Evolutionary conservation across 2,329 filamentous ascomycete species (phyloP).

Genomic region (Cladosporium sp.): DNA sequence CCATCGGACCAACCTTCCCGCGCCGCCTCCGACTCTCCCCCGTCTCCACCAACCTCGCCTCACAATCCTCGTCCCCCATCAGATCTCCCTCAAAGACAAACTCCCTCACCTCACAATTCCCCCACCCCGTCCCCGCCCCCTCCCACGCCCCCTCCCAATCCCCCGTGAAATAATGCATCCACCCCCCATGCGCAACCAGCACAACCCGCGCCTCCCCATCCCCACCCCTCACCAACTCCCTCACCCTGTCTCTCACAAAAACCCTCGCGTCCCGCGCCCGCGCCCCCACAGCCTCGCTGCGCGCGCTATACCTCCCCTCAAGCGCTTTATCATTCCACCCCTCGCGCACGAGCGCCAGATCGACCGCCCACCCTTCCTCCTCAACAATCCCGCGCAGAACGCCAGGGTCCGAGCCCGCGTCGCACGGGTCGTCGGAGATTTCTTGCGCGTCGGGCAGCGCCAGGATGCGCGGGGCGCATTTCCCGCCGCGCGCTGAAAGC

Average conservation of each 20-base stretch:
- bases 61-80: background rate
- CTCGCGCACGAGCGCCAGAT: background rate
- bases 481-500: background rate
- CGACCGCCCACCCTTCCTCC: slow-evolving; percentile 2
- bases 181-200: slow-evolving; percentile 7
- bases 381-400: background rate
- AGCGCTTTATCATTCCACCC: slow-evolving; percentile 1
- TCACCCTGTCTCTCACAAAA: background rate
- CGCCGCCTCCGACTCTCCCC: background rate
- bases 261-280: background rate
- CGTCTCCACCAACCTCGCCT: slow-evolving; percentile 4
- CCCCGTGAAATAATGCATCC: slow-evolving; percentile 5
- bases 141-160: slow-evolving; percentile 3
- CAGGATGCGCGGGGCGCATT: background rate
- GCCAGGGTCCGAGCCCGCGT: background rate
- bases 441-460: slow-evolving; percentile 9
- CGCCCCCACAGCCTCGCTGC: background rate
- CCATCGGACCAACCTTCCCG: background rate
- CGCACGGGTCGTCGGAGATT: background rate
- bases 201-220: background rate
- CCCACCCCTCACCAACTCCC: background rate
- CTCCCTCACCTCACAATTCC: slow-evolving; percentile 4
- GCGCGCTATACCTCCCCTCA: background rate
- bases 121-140: slow-evolving; percentile 2
- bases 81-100: slow-evolving; percentile 1